Evolutionary conservation across 148 eudicot genomes (phyloP), one percentile per base, ranked within the genome.

Genomic region (Diospyros lotus): DNA sequence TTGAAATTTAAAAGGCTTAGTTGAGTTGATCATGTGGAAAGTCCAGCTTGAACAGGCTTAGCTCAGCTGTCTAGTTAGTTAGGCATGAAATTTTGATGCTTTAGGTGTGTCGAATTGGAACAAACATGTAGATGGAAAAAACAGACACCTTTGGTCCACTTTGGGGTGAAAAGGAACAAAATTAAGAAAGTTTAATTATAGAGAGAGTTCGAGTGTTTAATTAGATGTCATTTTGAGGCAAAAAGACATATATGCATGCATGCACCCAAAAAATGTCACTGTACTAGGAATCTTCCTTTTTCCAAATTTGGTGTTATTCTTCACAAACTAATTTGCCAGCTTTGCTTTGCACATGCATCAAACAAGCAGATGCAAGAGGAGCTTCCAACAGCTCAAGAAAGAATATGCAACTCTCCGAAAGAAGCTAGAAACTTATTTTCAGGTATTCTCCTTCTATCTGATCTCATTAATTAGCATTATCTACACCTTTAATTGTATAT

Each of bases 361-460:
- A 55, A 64, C 68, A 63, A 76, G 17, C 86, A 92, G 97, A 66
- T 92, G 94, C 86, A 88, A 80, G 79, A 88, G 93, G 78, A 87
- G 89, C 73, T 87, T 88, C 82, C 93, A 88, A 72, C 93, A 92
- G 64, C 42, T 92, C 76, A 90, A 92, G 87, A 92, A 84, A 70
- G 97, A 92, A 83, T 83, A 92, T 80, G 68, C 90, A 72, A 79
- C 86, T 45, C 93, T 92, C 5, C 90, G 68, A 80, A 86, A 84
- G 88, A 92, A 89, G 79, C 90, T 92, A 59, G 97, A 92, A 87
- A 76, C 84, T 71, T 92, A 92, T 77, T 92, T 92, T 79, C 97
- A 92, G 97, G 97, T 92, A 54, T 59, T 51, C 59, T 39, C 3
- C 28, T 6, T 14, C 28, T 55, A 14, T 50, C 12, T 59, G 17